Evolutionary conservation across 768 basidiomycete species (phyloP).

Genomic region (Termitomyces sp.): DNA sequence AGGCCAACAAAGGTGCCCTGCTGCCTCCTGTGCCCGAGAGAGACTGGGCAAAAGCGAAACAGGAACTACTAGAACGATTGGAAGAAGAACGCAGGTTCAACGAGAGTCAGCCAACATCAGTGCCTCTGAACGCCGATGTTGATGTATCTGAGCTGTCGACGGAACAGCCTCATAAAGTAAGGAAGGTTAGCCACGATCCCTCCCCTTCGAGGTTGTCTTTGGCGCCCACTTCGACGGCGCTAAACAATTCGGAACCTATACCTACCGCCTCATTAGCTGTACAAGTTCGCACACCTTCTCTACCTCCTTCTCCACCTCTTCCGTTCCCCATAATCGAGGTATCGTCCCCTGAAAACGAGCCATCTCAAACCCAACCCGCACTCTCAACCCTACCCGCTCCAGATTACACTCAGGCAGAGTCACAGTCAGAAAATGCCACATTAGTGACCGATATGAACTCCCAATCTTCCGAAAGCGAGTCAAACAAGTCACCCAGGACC

Average conservation of each 20-base stretch:
- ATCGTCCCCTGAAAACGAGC: neutral
- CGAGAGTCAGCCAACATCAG: neutral
- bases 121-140: neutral
- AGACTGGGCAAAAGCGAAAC: slow-evolving; percentile 48
- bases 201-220: slow-evolving; percentile 2
- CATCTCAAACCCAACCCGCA: neutral
- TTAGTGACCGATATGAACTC: neutral
- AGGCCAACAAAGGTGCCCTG: slow-evolving; percentile 56
- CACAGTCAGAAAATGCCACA: no score
- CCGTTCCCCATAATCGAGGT: neutral
- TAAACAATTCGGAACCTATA: neutral
- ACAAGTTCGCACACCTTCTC: neutral
- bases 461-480: neutral
- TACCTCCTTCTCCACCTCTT: neutral
- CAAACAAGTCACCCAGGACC: neutral
- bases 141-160: neutral
- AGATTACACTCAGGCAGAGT: neutral
- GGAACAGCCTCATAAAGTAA: slow-evolving; percentile 7
- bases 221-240: neutral
- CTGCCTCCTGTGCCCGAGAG: slow-evolving; percentile 38
- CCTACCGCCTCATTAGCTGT: neutral
- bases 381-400: neutral
- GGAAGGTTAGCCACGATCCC: slow-evolving; percentile 9
- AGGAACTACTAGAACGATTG: slow-evolving; percentile 8
- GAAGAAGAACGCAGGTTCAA: slow-evolving; percentile 2